Evolutionary conservation across 768 basidiomycete species (phyloP).

Genomic region (Xanthoconium purpureum): DNA sequence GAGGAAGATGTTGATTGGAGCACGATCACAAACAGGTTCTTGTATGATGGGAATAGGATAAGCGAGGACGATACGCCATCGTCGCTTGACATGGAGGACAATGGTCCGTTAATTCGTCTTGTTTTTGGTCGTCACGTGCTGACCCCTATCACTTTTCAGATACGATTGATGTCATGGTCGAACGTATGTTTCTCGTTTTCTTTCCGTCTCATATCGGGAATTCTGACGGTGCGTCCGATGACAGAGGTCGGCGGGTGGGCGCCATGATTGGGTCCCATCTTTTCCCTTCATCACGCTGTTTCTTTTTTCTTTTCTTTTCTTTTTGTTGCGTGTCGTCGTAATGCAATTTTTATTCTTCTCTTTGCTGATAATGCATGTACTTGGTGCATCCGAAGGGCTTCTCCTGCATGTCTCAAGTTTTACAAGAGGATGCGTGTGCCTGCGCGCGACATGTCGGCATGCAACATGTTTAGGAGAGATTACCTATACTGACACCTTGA

Average conservation of each 20-base stretch:
- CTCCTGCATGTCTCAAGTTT: not conserved
- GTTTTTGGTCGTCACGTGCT: not conserved
- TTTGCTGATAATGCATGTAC: not conserved
- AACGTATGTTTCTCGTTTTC: slow-evolving; percentile 57
- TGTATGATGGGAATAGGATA: slow-evolving; percentile 88
- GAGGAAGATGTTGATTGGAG: not conserved
- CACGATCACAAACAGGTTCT: slow-evolving; percentile 51
- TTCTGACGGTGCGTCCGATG: not conserved
- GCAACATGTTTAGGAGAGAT: too few relatives aligned
- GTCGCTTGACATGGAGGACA: slow-evolving; percentile 85
- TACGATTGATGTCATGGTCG: slow-evolving; percentile 95
- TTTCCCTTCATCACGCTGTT: not conserved
- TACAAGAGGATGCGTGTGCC: too few relatives aligned
- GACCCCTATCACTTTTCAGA: slow-evolving; percentile 41
- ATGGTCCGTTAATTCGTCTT: slow-evolving; percentile 48
- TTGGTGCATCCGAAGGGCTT: not conserved
- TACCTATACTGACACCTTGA: too few relatives aligned
- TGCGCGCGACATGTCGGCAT: not conserved
- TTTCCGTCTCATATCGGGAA: not conserved
- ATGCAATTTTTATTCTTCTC: not conserved
- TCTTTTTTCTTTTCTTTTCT: not conserved
- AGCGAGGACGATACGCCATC: slow-evolving; percentile 84
- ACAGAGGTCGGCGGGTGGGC: slow-evolving; percentile 19
- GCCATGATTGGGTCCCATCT: slow-evolving; percentile 4
- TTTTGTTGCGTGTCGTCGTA: not conserved